Conservation (phyloP, 805 yeast genomes). For the Wickerhamomyces rabaulensis region DNA sequence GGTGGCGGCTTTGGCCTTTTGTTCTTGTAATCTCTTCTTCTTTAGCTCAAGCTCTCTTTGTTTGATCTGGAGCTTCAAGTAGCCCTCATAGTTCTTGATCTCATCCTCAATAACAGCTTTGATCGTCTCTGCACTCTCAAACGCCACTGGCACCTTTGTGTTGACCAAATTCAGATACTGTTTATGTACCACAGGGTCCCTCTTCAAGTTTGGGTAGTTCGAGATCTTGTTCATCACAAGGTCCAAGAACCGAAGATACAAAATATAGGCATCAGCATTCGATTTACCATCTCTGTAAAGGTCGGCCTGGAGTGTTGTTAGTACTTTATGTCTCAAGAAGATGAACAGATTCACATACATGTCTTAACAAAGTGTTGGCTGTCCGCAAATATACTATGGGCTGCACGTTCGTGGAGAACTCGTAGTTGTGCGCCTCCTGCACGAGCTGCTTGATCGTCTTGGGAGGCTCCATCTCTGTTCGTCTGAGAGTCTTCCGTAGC, state of each 20-base stretch:
- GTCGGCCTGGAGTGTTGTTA: slow-evolving; percentile 29
- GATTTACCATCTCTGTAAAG: slow-evolving; percentile 39
- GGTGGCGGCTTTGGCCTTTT: not conserved
- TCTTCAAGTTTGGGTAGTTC: slow-evolving; percentile 38
- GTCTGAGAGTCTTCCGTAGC: not conserved
- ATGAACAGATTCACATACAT: slow-evolving; percentile 23
- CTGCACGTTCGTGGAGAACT: slow-evolving; percentile 46
- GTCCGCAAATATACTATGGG: slow-evolving; percentile 52
- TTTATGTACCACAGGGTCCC: slow-evolving; percentile 13
- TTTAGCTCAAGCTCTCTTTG: slow-evolving; percentile 12
- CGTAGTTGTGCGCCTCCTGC: slow-evolving; percentile 47
- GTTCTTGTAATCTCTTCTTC: slow-evolving; percentile 7
- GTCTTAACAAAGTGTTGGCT: slow-evolving; percentile 41
- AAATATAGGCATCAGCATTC: slow-evolving; percentile 45
- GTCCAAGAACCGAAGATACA: slow-evolving; percentile 57
- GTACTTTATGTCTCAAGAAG: not conserved
- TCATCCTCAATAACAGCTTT: slow-evolving; percentile 26
- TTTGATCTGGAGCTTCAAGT: slow-evolving; percentile 21
- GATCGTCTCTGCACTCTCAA: slow-evolving; percentile 21
- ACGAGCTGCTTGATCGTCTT: slow-evolving; percentile 30
- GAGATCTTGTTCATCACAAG: slow-evolving; percentile 43
- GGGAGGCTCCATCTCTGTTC: slow-evolving; percentile 5
- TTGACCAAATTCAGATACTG: slow-evolving; percentile 15
- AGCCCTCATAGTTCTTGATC: slow-evolving; percentile 22
- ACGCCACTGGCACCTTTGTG: slow-evolving; percentile 18